Evolutionary conservation across 1,284 basidiomycete genomes (phyloP).

Genomic region (Gomphus bonarii): DNA sequence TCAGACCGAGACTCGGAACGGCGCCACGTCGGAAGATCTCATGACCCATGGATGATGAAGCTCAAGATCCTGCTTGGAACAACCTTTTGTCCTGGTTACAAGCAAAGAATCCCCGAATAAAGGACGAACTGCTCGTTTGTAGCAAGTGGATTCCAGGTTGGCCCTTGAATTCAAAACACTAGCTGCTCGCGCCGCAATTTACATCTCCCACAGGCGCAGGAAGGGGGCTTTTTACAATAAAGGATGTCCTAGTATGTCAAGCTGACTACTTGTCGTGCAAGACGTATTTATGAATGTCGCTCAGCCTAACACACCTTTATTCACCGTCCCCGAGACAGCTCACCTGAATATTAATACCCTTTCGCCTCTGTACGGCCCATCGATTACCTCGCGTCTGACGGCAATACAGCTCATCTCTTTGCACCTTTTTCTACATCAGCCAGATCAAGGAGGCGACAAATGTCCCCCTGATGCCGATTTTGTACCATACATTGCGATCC

Average conservation of each 20-base stretch:
- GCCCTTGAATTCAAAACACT: not conserved
- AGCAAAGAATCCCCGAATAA: not conserved
- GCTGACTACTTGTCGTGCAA: not conserved
- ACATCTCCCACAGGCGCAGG: conserved; percentile 41
- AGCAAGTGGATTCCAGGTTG: conserved; percentile 8
- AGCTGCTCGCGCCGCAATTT: not conserved
- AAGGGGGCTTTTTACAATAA: conserved; percentile 55
- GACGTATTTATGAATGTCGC: not conserved
- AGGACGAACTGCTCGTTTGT: not conserved
- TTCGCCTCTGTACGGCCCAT: conserved; percentile 30
- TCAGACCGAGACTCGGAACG: not conserved
- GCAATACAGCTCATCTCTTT: conserved; percentile 50
- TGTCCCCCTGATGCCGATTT: conserved; percentile 49
- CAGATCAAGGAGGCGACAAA: conserved; percentile 17
- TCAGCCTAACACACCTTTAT: conserved; percentile 45
- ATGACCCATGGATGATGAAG: not conserved
- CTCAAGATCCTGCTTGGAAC: conserved; percentile 1
- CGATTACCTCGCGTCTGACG: conserved; percentile 27
- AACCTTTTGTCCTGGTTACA: conserved; percentile 7
- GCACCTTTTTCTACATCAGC: conserved; percentile 40
- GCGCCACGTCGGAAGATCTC: not conserved
- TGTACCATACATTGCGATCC: conserved; percentile 63
- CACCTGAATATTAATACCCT: conserved; percentile 66
- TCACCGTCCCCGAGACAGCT: conserved; percentile 58
- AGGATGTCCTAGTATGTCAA: conserved; percentile 32